A percentile compares a stretch with the other conserved stretches of the same genome.
Conservation (phyloP, 768 basidiomycete genomes). For the Russula sp. region DNA sequence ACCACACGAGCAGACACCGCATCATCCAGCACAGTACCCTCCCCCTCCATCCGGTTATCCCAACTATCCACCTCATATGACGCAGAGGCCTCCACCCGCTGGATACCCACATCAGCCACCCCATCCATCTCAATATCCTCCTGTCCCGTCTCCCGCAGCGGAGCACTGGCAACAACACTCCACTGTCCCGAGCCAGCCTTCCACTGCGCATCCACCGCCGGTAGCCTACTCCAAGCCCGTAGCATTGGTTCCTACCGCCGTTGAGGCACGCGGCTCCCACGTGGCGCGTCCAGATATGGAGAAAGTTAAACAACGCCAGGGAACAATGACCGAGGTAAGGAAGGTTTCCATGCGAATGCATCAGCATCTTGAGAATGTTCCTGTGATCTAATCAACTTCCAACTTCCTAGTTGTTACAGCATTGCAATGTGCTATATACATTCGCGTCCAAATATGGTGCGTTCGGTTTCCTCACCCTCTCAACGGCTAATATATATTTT, state of each 20-base stretch:
- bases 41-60: conserved; percentile 38
- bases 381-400: conserved; percentile 10
- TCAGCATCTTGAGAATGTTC: conserved; percentile 5
- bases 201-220: conserved; percentile 10
- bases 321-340: conserved; percentile 23
- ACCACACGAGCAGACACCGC: conserved; percentile 41
- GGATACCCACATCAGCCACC: conserved; percentile 25
- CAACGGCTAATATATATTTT: neutral
- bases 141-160: conserved; percentile 10
- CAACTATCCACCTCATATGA: conserved; percentile 24
- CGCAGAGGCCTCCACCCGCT: conserved; percentile 24
- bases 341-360: neutral
- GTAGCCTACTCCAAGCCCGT: conserved; percentile 21
- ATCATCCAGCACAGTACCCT: conserved; percentile 35
- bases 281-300: conserved; percentile 21
- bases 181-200: conserved; percentile 19
- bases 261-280: conserved; percentile 21
- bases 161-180: conserved; percentile 25
- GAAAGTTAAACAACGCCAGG: conserved; percentile 23
- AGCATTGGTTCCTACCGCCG: conserved; percentile 20
- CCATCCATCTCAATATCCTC: conserved; percentile 26
- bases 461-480: conserved; percentile 22
- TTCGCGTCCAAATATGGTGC: conserved; percentile 68
- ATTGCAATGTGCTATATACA: conserved; percentile 53
- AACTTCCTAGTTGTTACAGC: conserved; percentile 45